Base-by-base conservation (phyloP, 2,329 filamentous ascomycete species). In the Orbilia ellipsospora region DNA sequence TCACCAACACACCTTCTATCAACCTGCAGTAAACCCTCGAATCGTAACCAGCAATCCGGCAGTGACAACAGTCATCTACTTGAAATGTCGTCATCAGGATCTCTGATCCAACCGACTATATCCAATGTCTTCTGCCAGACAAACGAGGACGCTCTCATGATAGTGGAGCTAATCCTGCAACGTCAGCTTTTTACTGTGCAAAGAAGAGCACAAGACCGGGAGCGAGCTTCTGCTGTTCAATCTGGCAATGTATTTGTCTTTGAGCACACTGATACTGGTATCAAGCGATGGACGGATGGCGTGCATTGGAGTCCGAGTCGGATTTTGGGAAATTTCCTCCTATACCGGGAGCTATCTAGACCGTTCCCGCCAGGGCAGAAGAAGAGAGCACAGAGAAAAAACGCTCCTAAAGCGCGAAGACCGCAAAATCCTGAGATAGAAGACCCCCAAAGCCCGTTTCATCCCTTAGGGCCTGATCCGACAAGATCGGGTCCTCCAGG, bases 271-370 rank as follows among this genome's bases (percentile, higher is more conserved):
- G 90, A 92, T 0, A 96, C 93, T 0, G 93, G 93, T 4, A 96
- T 97, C 83, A 96, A 96, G 84, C 87, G 94, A 67, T 97, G 94
- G 94, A 97, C 93, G 0, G 94, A 97, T 79, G 93, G 94, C 13
- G 88, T 94, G 10, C 90, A 90, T 5, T 97, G 94, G 94, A 96
- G 92, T 79, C 94, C 94, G 0, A 96, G 90, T 82, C 90, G 91
- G 15, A 94, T 96, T 56, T 85, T 94, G 56, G 90, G 90, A 72
- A 95, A 95, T 81, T 96, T 93, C 79, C 86, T 96, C 51, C 88
- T 96, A 78, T 96, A 96, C 80, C 89, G 93, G 31, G 92, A 96
- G 81, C 86, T 96, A 51, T 88, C 91, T 77, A 89, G 90, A 79
- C 89, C 90, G 0, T 94, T 94, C 78, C 89, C 90, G 1, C 90